Base-by-base conservation (phyloP, 1,284 basidiomycete genomes). In the Boletus smithii region DNA sequence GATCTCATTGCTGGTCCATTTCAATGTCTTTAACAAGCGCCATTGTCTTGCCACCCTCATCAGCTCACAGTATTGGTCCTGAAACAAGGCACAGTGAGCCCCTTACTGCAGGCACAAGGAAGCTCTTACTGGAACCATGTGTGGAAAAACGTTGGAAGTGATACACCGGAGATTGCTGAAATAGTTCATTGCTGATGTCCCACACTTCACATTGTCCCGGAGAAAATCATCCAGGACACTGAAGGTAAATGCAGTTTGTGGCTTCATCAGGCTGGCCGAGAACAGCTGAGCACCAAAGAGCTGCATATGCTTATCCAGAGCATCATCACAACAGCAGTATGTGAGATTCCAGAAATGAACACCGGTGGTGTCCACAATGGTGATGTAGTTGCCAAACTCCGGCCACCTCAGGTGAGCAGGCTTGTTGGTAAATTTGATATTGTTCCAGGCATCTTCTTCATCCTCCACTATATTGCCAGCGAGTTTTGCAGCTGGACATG, bases 201-300 rank as follows among this genome's bases (percentile, higher is more conserved):
- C 24, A n/a, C 32, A 42, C 17, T 42, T 16, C 4, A 34, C 6
- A n/a, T 42, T 42, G 8, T 42, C 41, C 9, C 32, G 1, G 2
- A 42, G 5, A 3, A 42, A 42, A 17, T 42, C 41, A 34, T 42
- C 23, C 7, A 42, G 6, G 3, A 42, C 32, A 3, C 8, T 3
- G 4, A 42, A 34, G 5, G 41, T 42, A 4, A 42, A 42, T 2
- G 4, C 32, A 2, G 32, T 42, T 1, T 18, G 10, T 1, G 23
- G 23, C 1, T 18, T 1, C 0, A 8, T 13, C 0, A 8, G 10
- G 6, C 10, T 42, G 1, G 22, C 22, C 1, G 31, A 0, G 3
- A 33, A 42, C 5, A 42, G 22, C 4, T 18, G 13, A 8, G 41
- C 22, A 2, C 3, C 2, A 3, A 33, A 33, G 0, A 32, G 23